These are phyloP conservation scores for Candida tetrigidarum DNA, from an alignment of 1,139 yeast species.

Conservation along the genomic window DNA sequence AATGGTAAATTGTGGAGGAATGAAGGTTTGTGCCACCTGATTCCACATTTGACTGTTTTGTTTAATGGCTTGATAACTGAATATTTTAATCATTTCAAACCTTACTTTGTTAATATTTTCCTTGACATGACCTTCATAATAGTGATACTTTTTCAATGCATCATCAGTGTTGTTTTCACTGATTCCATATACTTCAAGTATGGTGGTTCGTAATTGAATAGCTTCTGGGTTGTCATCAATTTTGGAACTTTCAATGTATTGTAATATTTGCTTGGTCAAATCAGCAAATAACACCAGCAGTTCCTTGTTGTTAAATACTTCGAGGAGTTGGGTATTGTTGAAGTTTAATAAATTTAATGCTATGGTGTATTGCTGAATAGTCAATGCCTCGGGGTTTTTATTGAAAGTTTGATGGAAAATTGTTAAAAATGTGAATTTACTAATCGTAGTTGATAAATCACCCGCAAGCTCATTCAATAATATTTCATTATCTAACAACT, in stretches of 20 bases:
- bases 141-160: slow-evolving; percentile 36
- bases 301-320: neutral
- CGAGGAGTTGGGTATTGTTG: neutral
- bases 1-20: slow-evolving; percentile 37
- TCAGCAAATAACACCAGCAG: slow-evolving; percentile 5
- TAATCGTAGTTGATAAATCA: neutral
- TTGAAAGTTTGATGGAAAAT: slow-evolving; percentile 17
- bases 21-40: slow-evolving; percentile 50
- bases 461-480: neutral
- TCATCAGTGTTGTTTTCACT: slow-evolving; percentile 30
- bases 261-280: slow-evolving; percentile 8
- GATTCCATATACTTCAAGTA: slow-evolving; percentile 44
- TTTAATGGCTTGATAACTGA: slow-evolving; percentile 46
- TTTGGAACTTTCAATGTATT: slow-evolving; percentile 11
- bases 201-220: slow-evolving; percentile 28
- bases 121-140: slow-evolving; percentile 39
- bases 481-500: neutral
- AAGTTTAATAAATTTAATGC: slow-evolving; percentile 14
- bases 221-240: slow-evolving; percentile 35
- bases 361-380: slow-evolving; percentile 6
- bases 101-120: slow-evolving; percentile 42
- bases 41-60: slow-evolving; percentile 34
- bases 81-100: slow-evolving; percentile 29
- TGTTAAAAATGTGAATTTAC: slow-evolving; percentile 15
- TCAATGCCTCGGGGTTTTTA: slow-evolving; percentile 6